These are phyloP conservation scores for Austroboletus eburneus DNA, from an alignment of 768 basidiomycete species.

Conservation along the genomic window DNA sequence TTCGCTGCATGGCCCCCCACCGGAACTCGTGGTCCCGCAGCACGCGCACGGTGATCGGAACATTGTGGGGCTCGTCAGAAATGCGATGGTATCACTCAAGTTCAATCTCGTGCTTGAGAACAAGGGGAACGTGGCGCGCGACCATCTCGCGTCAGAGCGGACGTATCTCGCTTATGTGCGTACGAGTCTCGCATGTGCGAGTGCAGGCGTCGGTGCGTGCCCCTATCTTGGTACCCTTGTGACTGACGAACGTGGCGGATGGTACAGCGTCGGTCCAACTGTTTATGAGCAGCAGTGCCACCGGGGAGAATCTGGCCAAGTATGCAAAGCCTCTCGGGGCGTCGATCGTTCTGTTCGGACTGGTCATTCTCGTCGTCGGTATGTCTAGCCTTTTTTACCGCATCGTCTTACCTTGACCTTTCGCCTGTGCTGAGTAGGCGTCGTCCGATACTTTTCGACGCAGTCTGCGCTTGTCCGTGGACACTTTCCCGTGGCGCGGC, in stretches of 20 bases:
- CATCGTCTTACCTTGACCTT: not conserved
- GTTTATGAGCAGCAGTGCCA: conserved; percentile 35
- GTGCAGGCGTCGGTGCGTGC: conserved; percentile 54
- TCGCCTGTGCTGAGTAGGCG: conserved; percentile 32
- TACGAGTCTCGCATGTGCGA: conserved; percentile 58
- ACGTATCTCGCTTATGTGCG: conserved; percentile 62
- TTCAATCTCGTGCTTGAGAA: conserved; percentile 46
- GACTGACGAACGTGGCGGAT: not conserved
- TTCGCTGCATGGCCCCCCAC: conserved; percentile 5
- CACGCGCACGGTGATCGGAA: not conserved
- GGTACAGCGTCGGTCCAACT: conserved; percentile 49
- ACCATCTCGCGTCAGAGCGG: conserved; percentile 60
- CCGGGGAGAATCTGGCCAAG: conserved; percentile 11
- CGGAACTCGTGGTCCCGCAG: not conserved
- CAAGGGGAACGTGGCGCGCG: conserved; percentile 58
- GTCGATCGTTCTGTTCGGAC: conserved; percentile 40
- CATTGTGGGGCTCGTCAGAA: not conserved
- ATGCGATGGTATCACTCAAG: conserved; percentile 6
- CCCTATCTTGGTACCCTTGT: no score
- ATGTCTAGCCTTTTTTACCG: no score
- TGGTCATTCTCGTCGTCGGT: conserved; percentile 49
- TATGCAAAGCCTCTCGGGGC: conserved; percentile 54
- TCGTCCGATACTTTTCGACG: conserved; percentile 49
- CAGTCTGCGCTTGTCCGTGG: conserved; percentile 48
- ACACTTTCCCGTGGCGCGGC: conserved; percentile 51